phyloP scores from a whole-genome alignment of 257 asterid genomes.

The Przewalskia tangutica region DNA sequence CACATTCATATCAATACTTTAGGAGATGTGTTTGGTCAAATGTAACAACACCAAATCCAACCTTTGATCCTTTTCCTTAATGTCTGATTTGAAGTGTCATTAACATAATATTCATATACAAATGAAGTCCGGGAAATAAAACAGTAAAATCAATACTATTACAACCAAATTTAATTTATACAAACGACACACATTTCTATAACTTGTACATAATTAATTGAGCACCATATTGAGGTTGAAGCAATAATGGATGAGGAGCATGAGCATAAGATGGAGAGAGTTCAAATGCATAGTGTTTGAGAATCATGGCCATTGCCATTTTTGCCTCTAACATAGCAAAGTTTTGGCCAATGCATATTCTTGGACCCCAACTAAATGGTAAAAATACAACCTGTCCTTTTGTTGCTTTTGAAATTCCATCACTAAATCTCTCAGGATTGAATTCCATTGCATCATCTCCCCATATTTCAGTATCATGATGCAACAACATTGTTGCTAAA shows the following conservation, averaged over 20 bases:
- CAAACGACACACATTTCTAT: neutral
- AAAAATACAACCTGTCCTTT: conserved; percentile 11
- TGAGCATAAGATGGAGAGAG: conserved; percentile 14
- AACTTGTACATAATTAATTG: conserved; percentile 12
- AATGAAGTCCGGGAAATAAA: too few relatives aligned
- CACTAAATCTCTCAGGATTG: conserved; percentile 20
- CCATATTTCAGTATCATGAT: conserved; percentile 16
- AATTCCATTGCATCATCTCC: conserved; percentile 21
- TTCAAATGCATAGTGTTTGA: conserved; percentile 11
- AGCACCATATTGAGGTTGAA: conserved; percentile 20
- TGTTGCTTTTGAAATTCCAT: conserved; percentile 16
- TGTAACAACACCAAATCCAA: too few relatives aligned
- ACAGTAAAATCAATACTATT: too few relatives aligned
- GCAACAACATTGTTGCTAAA: conserved; percentile 6
- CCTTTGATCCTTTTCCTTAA: too few relatives aligned
- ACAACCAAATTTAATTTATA: too few relatives aligned
- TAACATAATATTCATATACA: too few relatives aligned
- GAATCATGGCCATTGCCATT: conserved; percentile 6
- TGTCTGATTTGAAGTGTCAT: too few relatives aligned
- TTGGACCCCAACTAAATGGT: conserved; percentile 19
- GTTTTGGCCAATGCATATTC: conserved; percentile 15
- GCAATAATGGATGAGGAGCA: conserved; percentile 9
- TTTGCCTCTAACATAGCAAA: conserved; percentile 15
- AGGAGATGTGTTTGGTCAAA: too few relatives aligned
- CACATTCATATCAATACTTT: too few relatives aligned